Evolutionary conservation across 495 filamentous ascomycete species (phyloP).

Genomic region (Acidomyces sp.): DNA sequence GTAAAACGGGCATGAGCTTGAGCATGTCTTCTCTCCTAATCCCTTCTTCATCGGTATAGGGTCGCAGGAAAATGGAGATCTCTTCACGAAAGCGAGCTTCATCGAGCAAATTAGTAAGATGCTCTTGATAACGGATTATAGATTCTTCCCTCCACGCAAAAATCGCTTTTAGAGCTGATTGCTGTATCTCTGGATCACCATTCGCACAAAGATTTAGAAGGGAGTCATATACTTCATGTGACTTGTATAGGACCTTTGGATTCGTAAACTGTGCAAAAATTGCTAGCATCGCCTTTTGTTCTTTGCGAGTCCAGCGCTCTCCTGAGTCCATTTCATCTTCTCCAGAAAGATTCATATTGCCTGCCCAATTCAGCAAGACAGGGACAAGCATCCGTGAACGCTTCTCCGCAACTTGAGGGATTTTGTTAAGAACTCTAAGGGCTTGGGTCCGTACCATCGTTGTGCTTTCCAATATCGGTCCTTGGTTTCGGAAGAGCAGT

Average conservation of each 20-base stretch:
- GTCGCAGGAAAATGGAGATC: constrained; percentile 68
- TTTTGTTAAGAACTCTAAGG: constrained; percentile 58
- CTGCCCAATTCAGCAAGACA: constrained; percentile 65
- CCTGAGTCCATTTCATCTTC: constrained; percentile 27
- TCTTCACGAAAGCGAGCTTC: constrained; percentile 87
- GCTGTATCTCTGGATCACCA: constrained; percentile 82
- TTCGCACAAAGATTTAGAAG: constrained; percentile 64
- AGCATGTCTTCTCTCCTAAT: constrained; percentile 59
- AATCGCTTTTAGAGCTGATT: constrained; percentile 67
- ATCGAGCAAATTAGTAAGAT: constrained; percentile 77
- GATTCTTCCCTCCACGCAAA: constrained; percentile 73
- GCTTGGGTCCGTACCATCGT: constrained; percentile 48
- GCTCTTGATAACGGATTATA: constrained; percentile 69
- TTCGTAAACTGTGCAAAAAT: constrained; percentile 80
- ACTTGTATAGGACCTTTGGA: constrained; percentile 66
- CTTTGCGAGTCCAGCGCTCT: constrained; percentile 46
- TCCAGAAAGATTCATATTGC: constrained; percentile 5
- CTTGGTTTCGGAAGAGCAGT: constrained; percentile 36
- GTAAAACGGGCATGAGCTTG: constrained; percentile 67
- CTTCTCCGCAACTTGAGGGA: constrained; percentile 71
- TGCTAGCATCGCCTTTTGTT: constrained; percentile 66
- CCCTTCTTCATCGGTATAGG: constrained; percentile 48
- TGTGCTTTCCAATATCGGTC: constrained; percentile 28
- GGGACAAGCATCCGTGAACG: constrained; percentile 73
- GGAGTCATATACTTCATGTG: constrained; percentile 59